Evolutionary conservation across 179 eudicot genomes (phyloP).

Genomic region (Patellifolia procumbens): DNA sequence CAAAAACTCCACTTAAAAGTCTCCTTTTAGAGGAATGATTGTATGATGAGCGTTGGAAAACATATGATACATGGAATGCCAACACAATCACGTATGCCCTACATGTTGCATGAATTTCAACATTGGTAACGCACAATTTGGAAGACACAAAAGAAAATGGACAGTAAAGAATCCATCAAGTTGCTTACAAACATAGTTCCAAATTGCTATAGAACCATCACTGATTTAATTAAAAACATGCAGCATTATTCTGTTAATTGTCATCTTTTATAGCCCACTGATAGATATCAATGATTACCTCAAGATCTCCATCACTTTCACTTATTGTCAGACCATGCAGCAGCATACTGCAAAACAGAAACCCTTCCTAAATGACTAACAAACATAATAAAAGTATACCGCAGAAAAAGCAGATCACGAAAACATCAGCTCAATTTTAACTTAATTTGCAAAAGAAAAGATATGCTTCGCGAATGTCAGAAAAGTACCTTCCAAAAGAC

Average conservation of each 20-base stretch:
- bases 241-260: not conserved
- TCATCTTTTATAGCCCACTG: not conserved
- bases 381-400: conserved; percentile 21
- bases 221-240: not conserved
- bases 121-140: not conserved
- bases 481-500: conserved; percentile 91
- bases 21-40: not conserved
- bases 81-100: not conserved
- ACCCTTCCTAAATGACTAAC: conserved; percentile 14
- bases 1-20: not conserved
- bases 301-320: conserved; percentile 91
- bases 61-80: not conserved
- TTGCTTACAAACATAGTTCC: not conserved
- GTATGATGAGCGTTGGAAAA: not conserved
- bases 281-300: conserved; percentile 48
- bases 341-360: conserved; percentile 72
- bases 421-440: conserved; percentile 10
- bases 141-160: not conserved
- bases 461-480: conserved; percentile 2
- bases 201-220: not conserved
- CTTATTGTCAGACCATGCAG: conserved; percentile 75
- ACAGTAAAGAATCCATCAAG: not conserved
- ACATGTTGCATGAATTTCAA: not conserved
- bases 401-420: not conserved
- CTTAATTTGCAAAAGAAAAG: not conserved